Base-by-base conservation (phyloP, 225 moss, liverwort and hornwort species). In the Sphagnum contortum region DNA sequence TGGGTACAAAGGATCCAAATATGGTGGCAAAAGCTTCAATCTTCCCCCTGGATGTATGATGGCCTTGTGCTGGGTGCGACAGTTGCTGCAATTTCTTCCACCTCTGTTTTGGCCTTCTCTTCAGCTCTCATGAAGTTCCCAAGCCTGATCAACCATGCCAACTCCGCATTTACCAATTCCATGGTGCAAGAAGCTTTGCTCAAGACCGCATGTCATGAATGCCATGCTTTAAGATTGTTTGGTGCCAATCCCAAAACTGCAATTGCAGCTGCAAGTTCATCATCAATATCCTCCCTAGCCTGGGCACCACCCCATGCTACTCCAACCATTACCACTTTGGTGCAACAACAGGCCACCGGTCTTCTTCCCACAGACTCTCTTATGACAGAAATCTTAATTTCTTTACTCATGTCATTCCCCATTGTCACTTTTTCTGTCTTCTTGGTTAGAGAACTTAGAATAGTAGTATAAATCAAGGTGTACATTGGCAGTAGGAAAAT, bases 351-450 rank as follows among this genome's bases (percentile, higher is more conserved):
- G 66, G 76, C 9, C 69, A 76, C 57, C 45, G 62, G 52, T 57
- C 75, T 64, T 68, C 71, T 0, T 64, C 75, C 83, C 4, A 59
- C 69, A 0, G 86, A 82, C 53, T 70, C 74, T 5, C 50, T 80
- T 9, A 12, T 77, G 6, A 78, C 74, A 0, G 81, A 89, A 69
- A 71, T 82, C 0, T 57, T 80, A 3, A 89, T 89, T 84, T 82
- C 87, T 0, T 87, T 82, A 14, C 71, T 79, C 0, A 84, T 89
- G 8, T 89, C 89, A 9, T 78, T 87, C 61, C 68, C 82, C 53
- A 84, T 89, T 1, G 87, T 89, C 45, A 71, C 80, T 0, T 89
- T 89, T 14, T 84, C 87, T 13, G 72, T 87, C 55, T 82, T 89
- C 71, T 58, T 89, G 6, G 84, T 87, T 48, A 72, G 80, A 13